Percentiles rank a stretch among this genome's conserved stretches.
phyloP scores from a whole-genome alignment of 2,329 filamentous ascomycete species.

The Stachybotrys echinatus region DNA sequence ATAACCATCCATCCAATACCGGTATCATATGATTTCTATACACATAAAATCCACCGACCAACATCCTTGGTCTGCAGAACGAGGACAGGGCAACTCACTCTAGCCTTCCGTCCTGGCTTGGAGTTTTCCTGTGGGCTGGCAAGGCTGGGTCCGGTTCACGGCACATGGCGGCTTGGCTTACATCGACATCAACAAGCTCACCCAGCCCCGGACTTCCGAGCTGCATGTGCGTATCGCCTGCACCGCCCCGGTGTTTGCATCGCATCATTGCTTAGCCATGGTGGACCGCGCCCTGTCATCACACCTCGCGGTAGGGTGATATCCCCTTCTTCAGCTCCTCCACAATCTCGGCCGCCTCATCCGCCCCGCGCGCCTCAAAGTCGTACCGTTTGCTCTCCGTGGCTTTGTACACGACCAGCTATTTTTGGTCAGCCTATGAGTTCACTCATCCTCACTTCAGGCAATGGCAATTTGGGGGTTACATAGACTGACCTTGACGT shows the following conservation, averaged over 20 bases:
- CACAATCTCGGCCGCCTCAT: conserved; percentile 75
- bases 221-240: background rate
- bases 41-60: too few species aligned
- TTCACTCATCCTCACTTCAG: too few species aligned
- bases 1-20: too few species aligned
- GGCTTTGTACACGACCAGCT: conserved; percentile 69
- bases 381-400: conserved; percentile 78
- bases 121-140: background rate
- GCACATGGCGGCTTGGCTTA: background rate
- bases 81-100: too few species aligned
- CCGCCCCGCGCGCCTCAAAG: conserved; percentile 68
- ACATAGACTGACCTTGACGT: conserved; percentile 63
- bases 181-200: background rate
- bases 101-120: too few species aligned
- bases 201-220: too few species aligned
- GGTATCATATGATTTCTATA: too few species aligned
- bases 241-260: background rate
- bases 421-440: conserved; percentile 6
- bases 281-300: background rate
- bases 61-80: too few species aligned
- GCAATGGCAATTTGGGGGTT: background rate
- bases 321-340: conserved; percentile 73
- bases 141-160: background rate
- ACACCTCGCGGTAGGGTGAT: conserved; percentile 55
- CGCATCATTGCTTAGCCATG: background rate